Evolutionary conservation across 2,329 filamentous ascomycete genomes (phyloP), one percentile per base, ranked within the genome.

Genomic region (Fonsecaea monophora): DNA sequence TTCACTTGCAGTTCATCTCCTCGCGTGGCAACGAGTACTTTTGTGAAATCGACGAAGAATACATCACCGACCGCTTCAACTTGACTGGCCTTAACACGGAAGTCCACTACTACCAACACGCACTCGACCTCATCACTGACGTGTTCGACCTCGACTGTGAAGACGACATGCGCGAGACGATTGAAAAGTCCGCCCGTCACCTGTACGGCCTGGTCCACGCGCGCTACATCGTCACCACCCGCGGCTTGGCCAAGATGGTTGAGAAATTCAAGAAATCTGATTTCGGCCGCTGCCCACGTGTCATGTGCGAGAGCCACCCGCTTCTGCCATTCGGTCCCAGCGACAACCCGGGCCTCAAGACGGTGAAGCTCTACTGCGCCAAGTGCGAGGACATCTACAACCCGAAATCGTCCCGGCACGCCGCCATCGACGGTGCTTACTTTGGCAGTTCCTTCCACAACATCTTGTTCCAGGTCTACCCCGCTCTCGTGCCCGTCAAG

Each of bases 301-400:
- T 99, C 68, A 89, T 96, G 84, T 99, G 95, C 82, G 89, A 96
- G 75, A 91, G 90, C 10, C 94, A 99, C 78, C 93, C 94, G 6
- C 88, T 99, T 45, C 87, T 99, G 34, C 95, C 95, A 54, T 96
- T 97, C 88, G 95, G 95, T 70, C 90, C 96, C 74, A 92, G 92
- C 74, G 95, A 99, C 80, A 84, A 94, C 2, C 88, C 95, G 69
- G 93, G 93, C 80, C 84, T 89, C 73, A 96, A 94, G 75, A 89
- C 94, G 55, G 95, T 97, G 72, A 98, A 97, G 81, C 91, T 99
- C 61, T 99, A 97, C 86, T 99, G 95, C 81, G 89, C 91, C 56
- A 92, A 93, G 74, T 99, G 95, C 84, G 95, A 99, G 84, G 95
- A 99, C 78, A 90, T 96, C 67, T 99, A 99, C 85, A 98, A 98